These are phyloP conservation scores for Colletotrichum camelliae DNA, from an alignment of 2,329 filamentous ascomycete species.

Conservation along the genomic window DNA sequence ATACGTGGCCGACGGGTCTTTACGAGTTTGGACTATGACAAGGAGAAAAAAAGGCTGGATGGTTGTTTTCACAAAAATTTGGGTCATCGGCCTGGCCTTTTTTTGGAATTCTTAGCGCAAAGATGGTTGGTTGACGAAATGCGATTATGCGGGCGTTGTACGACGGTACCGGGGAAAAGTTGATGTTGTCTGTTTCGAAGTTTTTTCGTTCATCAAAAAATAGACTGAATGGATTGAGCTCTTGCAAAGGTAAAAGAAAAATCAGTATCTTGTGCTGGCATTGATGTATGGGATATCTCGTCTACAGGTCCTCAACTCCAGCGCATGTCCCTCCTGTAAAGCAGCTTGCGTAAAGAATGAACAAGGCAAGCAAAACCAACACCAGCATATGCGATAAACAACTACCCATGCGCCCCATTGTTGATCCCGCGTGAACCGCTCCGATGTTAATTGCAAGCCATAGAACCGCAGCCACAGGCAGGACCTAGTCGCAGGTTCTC, in stretches of 20 bases:
- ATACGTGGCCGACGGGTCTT: not conserved
- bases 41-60: not conserved
- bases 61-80: not conserved
- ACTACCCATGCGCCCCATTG: not conserved
- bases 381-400: constrained; percentile 3
- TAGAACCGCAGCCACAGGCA: not conserved
- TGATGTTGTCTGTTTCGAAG: not conserved
- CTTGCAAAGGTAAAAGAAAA: not conserved
- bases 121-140: not conserved
- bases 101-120: not conserved
- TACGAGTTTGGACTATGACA: constrained; percentile 11
- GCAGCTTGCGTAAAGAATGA: not conserved
- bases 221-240: not conserved
- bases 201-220: not conserved
- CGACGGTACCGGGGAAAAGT: constrained; percentile 12
- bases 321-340: not conserved
- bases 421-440: not conserved
- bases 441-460: not conserved
- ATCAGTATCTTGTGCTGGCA: not conserved
- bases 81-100: not conserved
- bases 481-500: not conserved
- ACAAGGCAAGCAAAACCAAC: not conserved
- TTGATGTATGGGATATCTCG: constrained; percentile 10
- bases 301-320: constrained; percentile 11
- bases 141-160: constrained; percentile 3